These are phyloP conservation scores for Streptanthus diversifolius DNA, from an alignment of 345 rosid genomes.

Conservation along the genomic window DNA sequence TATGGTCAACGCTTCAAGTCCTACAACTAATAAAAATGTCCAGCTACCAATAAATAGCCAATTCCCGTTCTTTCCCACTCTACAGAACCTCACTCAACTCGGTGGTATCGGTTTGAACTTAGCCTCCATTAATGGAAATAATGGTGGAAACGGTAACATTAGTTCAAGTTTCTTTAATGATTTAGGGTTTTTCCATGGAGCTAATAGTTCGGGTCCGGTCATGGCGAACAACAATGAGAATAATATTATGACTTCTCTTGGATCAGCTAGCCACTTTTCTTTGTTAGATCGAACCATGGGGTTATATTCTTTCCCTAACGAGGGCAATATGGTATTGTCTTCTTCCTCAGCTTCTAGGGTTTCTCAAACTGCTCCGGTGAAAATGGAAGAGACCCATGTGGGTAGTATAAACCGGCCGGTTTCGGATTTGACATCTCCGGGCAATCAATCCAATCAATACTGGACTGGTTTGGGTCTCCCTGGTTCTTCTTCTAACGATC, in stretches of 20 bases:
- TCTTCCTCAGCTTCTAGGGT: constrained; percentile 29
- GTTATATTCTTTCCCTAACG: constrained; percentile 28
- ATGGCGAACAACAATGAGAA: constrained; percentile 22
- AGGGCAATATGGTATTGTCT: constrained; percentile 20
- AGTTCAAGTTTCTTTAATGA: constrained; percentile 30
- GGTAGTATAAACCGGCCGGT: constrained; percentile 19
- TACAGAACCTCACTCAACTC: constrained; percentile 35
- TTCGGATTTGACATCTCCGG: constrained; percentile 24
- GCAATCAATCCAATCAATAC: constrained; percentile 31
- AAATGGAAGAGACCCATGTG: constrained; percentile 28
- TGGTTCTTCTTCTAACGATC: constrained; percentile 31
- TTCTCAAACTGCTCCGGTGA: constrained; percentile 26
- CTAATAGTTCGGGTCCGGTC: constrained; percentile 24
- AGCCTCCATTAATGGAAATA: constrained; percentile 27
- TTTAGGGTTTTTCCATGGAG: constrained; percentile 29
- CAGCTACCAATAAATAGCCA: constrained; percentile 27
- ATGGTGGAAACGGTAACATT: constrained; percentile 23
- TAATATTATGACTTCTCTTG: constrained; percentile 30
- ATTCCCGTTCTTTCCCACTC: constrained; percentile 27
- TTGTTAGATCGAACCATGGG: constrained; percentile 32
- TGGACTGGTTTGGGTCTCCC: constrained; percentile 27
- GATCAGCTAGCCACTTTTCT: constrained; percentile 24
- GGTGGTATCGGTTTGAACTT: constrained; percentile 37
- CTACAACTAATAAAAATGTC: constrained; percentile 1
- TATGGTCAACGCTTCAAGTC: constrained; percentile 26